Base-by-base conservation (phyloP, 441 rosid genomes). In the Iberis amara region DNA sequence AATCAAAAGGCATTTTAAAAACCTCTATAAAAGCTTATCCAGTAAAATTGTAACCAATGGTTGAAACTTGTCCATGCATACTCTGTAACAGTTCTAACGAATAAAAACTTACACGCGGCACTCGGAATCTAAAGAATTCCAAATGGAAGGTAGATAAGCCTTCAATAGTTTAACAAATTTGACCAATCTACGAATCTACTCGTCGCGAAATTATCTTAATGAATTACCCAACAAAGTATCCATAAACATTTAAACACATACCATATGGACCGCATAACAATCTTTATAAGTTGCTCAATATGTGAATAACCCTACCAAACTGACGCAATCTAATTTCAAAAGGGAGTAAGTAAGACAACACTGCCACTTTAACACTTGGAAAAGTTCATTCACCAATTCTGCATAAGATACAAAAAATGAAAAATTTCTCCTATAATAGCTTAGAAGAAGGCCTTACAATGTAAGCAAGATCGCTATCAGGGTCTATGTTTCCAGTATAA, bases 391-490 rank as follows among this genome's bases (percentile, higher is more conserved):
- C 46, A 9, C 46, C 9, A 40, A 8, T 4, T 32, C 5, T 9
- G 13, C 37, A 39, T 2, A 39, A 30, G 24, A 10, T 4, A 31
- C 0, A 23, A 7, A 59, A 31, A 21, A 7, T 24, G 6, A n/a
- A 2, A 39, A 8, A 24, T n/a, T 1, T 26, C n/a, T 6, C 46
- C 7, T 26, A 28, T 2, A 2, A 24, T 33, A 33, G 38, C 38
- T 33, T 7, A 36, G 9, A 3, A 55, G 36, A 14, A 56, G 56
- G 55, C 21, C 96, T 75, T 73, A 86, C 97, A 57, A 90, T 71
- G 76, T 90, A 90, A 61, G 95, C 74, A 68, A 84, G 91, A 68
- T 74, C 80, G 66, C 61, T 65, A 73, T 84, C 96, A 35, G 83
- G 89, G 83, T 86, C 94, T 27, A 80, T 51, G 72, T 45, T 63